A percentile compares a stretch with the other conserved stretches of the same genome.
Conservation (phyloP, 208 protist genomes). For the Trypanosoma cruzi region DNA sequence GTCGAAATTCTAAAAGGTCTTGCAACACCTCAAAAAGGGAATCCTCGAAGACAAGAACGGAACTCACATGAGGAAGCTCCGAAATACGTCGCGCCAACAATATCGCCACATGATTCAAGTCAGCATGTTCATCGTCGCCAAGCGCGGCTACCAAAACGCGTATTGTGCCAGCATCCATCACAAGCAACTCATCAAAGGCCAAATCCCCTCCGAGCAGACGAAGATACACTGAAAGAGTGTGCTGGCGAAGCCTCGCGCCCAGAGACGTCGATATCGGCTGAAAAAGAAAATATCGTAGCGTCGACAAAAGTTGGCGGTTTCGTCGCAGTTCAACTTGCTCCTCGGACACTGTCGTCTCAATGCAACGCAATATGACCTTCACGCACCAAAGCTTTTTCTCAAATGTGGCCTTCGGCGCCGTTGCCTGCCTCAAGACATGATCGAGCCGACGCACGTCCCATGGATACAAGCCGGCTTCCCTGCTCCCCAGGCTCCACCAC, state of each 20-base stretch:
- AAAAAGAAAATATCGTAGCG: slow-evolving; percentile 16
- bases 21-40: slow-evolving; percentile 22
- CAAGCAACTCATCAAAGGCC: slow-evolving; percentile 13
- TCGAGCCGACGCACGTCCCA: slow-evolving; percentile 15
- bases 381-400: slow-evolving; percentile 15
- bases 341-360: neutral
- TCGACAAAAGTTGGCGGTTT: slow-evolving; percentile 2
- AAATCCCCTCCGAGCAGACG: slow-evolving; percentile 19
- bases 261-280: slow-evolving; percentile 3
- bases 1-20: slow-evolving; percentile 14
- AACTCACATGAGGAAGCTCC: slow-evolving; percentile 22
- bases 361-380: slow-evolving; percentile 9
- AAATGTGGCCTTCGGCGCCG: neutral
- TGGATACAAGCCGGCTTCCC: slow-evolving; percentile 1
- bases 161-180: slow-evolving; percentile 19
- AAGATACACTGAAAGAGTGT: slow-evolving; percentile 17
- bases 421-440: slow-evolving; percentile 4
- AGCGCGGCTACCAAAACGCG: slow-evolving; percentile 2
- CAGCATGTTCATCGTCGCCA: neutral
- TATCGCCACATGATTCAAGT: slow-evolving; percentile 13
- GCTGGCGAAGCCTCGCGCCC: slow-evolving; percentile 14
- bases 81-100: slow-evolving; percentile 23
- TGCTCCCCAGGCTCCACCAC: neutral
- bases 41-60: slow-evolving; percentile 27
- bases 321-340: slow-evolving; percentile 1